Evolutionary conservation across 352 stramenopile species (phyloP), one percentile per base, ranked within the genome.

Genomic region (Phytopythium sindhum): DNA sequence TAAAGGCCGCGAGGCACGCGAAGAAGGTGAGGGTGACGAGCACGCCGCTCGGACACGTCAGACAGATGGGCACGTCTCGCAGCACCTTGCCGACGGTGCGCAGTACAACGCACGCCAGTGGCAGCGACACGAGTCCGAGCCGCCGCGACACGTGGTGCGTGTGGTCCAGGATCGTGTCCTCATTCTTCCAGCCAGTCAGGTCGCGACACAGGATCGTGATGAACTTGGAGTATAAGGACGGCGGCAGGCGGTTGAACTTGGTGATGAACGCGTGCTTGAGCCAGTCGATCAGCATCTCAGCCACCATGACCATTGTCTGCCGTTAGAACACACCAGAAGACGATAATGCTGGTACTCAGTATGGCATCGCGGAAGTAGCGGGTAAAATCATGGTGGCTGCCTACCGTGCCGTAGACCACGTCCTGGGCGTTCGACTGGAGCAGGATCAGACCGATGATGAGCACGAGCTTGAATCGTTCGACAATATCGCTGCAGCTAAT

Each of bases 261-360:
- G 94, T 98, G 67, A 99, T 99, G 76, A 99, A 99, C 6, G 91
- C 93, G 74, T 99, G 97, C 77, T 99, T 99, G 61, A 99, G 91
- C 94, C 95, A 99, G 79, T 99, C 97, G 58, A 97, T 96, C 57
- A 99, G 66, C 69, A 98, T 90, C 75, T 99, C 96, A 15, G 90
- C 87, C 12, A 88, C 66, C 63, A 97, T 89, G 28, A 99, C 93
- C 75, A 98, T 90, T 1, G 81, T 77, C 81, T 90, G 50, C 17
- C 17, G 37, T 7, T 3, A 44, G 39, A 44, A 44, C 39, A 44
- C 12, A 26, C 1, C 19, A 48, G 15, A 6, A 48, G 19, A 2
- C 17, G 2, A 11, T 19, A 29, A 17, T 42, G 14, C 17, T 44
- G 4, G 7, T 29, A 44, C 4, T 42, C 28, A 24, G 19, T 26